A percentile compares a stretch with the other conserved stretches of the same genome.
These are phyloP conservation scores for Coelastrella sp. DNA, from an alignment of 139 green algal genomes.

Conservation along the genomic window DNA sequence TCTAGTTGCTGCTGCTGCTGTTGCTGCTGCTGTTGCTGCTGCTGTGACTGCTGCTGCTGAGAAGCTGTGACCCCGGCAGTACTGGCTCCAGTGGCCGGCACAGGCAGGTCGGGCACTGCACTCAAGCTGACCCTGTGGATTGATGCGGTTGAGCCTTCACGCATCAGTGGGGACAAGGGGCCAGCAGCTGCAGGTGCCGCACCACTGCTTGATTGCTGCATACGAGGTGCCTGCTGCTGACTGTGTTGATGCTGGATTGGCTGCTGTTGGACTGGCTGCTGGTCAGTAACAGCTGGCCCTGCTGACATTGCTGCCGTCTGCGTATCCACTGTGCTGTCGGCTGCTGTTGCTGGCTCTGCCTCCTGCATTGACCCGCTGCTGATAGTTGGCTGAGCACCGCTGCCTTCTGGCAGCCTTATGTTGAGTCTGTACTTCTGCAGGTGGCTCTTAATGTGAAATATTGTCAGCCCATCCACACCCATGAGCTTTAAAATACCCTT, in stretches of 20 bases:
- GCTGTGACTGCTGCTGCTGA: neutral
- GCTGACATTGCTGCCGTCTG: constrained; percentile 10
- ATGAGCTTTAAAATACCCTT: constrained; percentile 80
- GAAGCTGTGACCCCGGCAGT: neutral
- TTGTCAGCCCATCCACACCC: constrained; percentile 81
- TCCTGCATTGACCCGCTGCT: constrained; percentile 17
- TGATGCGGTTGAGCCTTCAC: neutral
- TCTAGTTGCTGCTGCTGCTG: neutral
- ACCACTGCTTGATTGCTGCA: constrained; percentile 35
- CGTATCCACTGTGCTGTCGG: constrained; percentile 14
- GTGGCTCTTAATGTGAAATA: constrained; percentile 95
- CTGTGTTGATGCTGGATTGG: neutral
- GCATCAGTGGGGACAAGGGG: neutral
- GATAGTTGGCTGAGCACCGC: neutral
- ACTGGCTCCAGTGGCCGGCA: neutral
- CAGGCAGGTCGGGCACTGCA: neutral
- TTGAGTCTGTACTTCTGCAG: constrained; percentile 94
- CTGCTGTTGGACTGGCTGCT: constrained; percentile 15
- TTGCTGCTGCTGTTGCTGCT: neutral
- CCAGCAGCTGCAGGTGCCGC: neutral
- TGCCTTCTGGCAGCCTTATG: constrained; percentile 69
- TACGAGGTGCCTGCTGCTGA: neutral
- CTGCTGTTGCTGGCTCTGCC: neutral
- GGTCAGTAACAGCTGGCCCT: neutral
- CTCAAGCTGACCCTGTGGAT: neutral